Evolutionary conservation across 2,329 filamentous ascomycete genomes (phyloP), one percentile per base, ranked within the genome.

Genomic region (Tolypocladium pustulatum): DNA sequence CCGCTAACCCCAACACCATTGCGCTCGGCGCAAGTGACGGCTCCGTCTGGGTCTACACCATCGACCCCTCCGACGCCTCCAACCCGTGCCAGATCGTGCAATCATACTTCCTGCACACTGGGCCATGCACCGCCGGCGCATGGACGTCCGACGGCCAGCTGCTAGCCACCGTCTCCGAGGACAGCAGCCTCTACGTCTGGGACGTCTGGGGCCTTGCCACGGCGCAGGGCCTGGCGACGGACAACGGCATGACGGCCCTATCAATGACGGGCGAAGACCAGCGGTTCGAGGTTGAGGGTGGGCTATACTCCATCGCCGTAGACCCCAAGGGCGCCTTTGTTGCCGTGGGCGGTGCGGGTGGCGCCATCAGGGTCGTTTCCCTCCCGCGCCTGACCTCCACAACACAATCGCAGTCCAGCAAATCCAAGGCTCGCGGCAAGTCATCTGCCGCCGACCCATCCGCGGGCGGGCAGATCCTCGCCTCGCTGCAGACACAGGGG

Each of bases 1-100:
- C 85, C 15, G 76, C 79, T 7, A 84, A 90, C 69, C 83, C 88
- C 61, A 95, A 97, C 75, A 86, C 90, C 10, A 71, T 99, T 62
- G 94, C 94, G 0, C 77, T 99, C 9, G 94, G 94, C 59, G 91
- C 91, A 38, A 89, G 83, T 40, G 92, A 99, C 70, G 94, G 94
- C 58, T 92, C 87, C 56, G 91, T 97, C 49, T 99, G 94, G 94
- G 88, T 99, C 12, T 96, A 97, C 76, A 87, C 86, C n/a, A 81
- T 97, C 67, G 87, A 92, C 71, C 76, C 82, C 36, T 78, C 78
- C 57, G 85, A 90, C 62, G 51, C 73, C 38, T 74, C 74, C 55
- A 78, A 76, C 67, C 75, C 89, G 9, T 79, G 97, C 57, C 86
- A 87, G 66, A 94, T 97, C 68, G 81, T 95, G 6, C 90, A 96